Conservation (phyloP, 768 basidiomycete genomes). For the Amanita fuliginea region DNA sequence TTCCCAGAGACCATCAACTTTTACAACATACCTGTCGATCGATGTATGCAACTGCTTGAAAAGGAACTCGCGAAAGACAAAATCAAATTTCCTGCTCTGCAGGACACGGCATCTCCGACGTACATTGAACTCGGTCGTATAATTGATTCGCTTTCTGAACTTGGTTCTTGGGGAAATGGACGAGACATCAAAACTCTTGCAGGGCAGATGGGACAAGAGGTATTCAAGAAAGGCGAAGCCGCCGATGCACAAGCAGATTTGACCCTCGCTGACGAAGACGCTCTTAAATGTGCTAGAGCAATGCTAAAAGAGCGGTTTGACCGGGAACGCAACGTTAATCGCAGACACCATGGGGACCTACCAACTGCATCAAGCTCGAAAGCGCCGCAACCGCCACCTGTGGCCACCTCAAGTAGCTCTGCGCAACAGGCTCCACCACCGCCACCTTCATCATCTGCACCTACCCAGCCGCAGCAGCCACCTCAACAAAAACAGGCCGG, state of each 20-base stretch:
- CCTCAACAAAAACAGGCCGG: not conserved
- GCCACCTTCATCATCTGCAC: constrained; percentile 5
- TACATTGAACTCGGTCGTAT: constrained; percentile 26
- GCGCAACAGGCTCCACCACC: constrained; percentile 11
- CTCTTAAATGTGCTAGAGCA: constrained; percentile 15
- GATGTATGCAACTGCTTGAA: constrained; percentile 39
- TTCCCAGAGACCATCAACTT: constrained; percentile 54
- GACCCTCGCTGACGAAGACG: constrained; percentile 17
- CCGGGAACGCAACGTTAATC: constrained; percentile 3
- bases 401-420: constrained; percentile 12
- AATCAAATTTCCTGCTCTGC: constrained; percentile 26
- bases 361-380: not conserved
- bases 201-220: constrained; percentile 33
- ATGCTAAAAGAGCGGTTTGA: constrained; percentile 7
- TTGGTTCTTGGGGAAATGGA: constrained; percentile 61
- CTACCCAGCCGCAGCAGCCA: constrained; percentile 7
- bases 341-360: not conserved
- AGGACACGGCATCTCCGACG: constrained; percentile 15
- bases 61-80: constrained; percentile 34
- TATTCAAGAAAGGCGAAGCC: constrained; percentile 18
- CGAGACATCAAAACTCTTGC: constrained; percentile 48
- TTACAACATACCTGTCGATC: constrained; percentile 33
- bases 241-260: constrained; percentile 9
- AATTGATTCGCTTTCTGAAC: constrained; percentile 27
- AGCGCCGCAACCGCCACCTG: constrained; percentile 1